Evolutionary conservation across 1,139 yeast species (phyloP), one percentile per base, ranked within the genome.

Genomic region (Nakaseomyces glabratus): DNA sequence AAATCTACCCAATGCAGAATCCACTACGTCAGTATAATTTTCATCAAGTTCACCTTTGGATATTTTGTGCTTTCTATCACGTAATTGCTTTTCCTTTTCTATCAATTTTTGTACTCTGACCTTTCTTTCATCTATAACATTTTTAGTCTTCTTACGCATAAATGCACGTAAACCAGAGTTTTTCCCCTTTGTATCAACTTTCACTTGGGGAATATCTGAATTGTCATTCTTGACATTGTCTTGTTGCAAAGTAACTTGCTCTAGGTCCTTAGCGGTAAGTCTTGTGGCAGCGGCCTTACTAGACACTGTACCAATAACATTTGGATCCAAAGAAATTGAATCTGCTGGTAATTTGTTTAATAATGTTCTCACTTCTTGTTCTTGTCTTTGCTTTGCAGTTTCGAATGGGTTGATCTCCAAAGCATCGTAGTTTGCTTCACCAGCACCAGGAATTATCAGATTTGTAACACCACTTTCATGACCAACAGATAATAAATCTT

Each of bases 341-440:
- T 88, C 97, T 4, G 97, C 93, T 46, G 84, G 78, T 46, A 93
- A 68, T 62, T 93, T 93, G 62, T 90, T 84, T 58, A 93, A 63
- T 56, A 93, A 69, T 1, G 80, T 64, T 55, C 93, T 75, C 30
- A 93, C 95, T 66, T 93, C 98, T 38, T 73, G 71, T 63, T 90
- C 93, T 60, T 90, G 94, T 66, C 98, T 79, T 61, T 88, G 96
- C 57, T 84, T 81, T 33, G 86, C 78, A 15, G 93, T 73, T 61
- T 85, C 95, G 63, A 71, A 93, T 43, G 98, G 98, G 60, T 93
- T 93, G 51, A 79, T 62, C 61, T 93, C 98, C 53, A 86, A 64
- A 2, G 98, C 88, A 65, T 93, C 99, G 57, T 73, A 88, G 62
- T 93, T 93, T 42, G 98, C 96, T 63, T 93, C 98, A 66, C 98